These are phyloP conservation scores for Talaromyces rugulosus DNA, from an alignment of 2,329 filamentous ascomycete species.

Conservation along the genomic window DNA sequence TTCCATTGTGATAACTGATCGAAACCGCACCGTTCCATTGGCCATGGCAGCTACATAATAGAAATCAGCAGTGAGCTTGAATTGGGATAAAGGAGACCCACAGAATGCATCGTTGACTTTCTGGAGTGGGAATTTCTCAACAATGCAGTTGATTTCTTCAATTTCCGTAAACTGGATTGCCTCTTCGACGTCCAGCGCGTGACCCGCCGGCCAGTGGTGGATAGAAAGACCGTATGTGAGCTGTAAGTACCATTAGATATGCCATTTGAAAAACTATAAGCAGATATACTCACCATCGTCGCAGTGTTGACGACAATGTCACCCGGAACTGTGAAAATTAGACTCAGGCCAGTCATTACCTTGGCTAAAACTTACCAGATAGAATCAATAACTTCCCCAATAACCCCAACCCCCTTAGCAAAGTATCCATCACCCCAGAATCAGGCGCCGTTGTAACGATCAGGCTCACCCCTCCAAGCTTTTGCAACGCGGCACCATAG, in stretches of 20 bases:
- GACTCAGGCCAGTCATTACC: not conserved
- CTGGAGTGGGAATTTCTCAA: constrained; percentile 17
- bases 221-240: constrained; percentile 46
- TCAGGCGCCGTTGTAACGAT: constrained; percentile 38
- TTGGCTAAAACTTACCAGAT: constrained; percentile 1
- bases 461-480: constrained; percentile 31
- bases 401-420: constrained; percentile 30
- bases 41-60: constrained; percentile 43
- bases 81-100: constrained; percentile 17
- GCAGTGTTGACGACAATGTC: constrained; percentile 6
- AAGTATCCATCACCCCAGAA: constrained; percentile 27
- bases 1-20: constrained; percentile 48
- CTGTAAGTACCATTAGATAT: constrained; percentile 22
- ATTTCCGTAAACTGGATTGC: constrained; percentile 20
- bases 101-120: constrained; percentile 48
- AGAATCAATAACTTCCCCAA: constrained; percentile 9
- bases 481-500: constrained; percentile 29
- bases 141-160: constrained; percentile 16
- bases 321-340: not conserved
- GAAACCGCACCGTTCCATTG: constrained; percentile 48
- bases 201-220: constrained; percentile 51
- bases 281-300: constrained; percentile 15
- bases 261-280: constrained; percentile 3
- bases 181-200: constrained; percentile 51
- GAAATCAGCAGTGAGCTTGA: not conserved